Percentiles rank a stretch among this genome's conserved stretches.
These are phyloP conservation scores for Cystofilobasidium capitatum DNA, from an alignment of 768 basidiomycete species.

Conservation along the genomic window DNA sequence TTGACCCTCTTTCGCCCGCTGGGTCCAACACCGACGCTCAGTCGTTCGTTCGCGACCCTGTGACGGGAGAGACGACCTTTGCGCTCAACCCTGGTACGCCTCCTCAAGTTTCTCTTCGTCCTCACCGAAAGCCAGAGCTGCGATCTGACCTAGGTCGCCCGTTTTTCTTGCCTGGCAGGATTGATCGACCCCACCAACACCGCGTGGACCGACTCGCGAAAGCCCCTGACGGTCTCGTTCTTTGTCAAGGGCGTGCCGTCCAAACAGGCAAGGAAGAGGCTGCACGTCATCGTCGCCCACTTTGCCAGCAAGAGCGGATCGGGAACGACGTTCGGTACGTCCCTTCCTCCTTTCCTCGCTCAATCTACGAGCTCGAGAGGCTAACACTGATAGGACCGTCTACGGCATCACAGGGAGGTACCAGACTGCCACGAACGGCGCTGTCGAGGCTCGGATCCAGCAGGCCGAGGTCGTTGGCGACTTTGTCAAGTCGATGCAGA, in stretches of 20 bases:
- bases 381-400: too few species aligned
- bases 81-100: background rate
- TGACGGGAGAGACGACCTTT: conserved; percentile 2
- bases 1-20: conserved; percentile 8
- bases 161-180: conserved; percentile 34
- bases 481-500: background rate
- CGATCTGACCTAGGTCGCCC: conserved; percentile 50
- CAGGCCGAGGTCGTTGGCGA: conserved; percentile 50
- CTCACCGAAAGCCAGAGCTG: conserved; percentile 42
- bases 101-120: too few species aligned
- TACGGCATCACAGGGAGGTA: conserved; percentile 52
- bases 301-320: conserved; percentile 53
- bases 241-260: conserved; percentile 36
- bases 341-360: background rate
- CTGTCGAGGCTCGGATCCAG: conserved; percentile 45
- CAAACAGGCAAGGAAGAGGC: conserved; percentile 43
- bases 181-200: conserved; percentile 52
- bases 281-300: conserved; percentile 54
- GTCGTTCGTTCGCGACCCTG: background rate
- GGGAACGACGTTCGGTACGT: conserved; percentile 30
- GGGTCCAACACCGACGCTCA: conserved; percentile 5
- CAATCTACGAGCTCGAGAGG: too few species aligned
- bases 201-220: conserved; percentile 52
- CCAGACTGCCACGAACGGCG: conserved; percentile 52
- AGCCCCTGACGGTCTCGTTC: conserved; percentile 53